Conservation (phyloP, 176 grass and related monocot species). For the Ananas comosus region DNA sequence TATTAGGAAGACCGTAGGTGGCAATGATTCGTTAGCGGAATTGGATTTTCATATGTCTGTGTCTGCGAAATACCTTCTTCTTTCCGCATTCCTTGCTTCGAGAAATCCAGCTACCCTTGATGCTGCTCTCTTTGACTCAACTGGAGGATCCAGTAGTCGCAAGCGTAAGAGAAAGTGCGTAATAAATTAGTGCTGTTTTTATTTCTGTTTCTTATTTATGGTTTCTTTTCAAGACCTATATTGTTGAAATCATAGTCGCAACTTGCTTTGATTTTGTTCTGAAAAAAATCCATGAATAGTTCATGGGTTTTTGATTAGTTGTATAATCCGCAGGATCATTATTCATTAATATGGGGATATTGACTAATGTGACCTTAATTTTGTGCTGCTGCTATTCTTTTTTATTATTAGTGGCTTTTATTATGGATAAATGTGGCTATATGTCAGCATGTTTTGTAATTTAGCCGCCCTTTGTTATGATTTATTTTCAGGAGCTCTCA, state of each 20-base stretch:
- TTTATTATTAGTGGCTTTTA: constrained; percentile 3
- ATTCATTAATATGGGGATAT: too few relatives aligned
- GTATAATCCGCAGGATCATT: too few relatives aligned
- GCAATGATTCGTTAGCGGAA: constrained; percentile 34
- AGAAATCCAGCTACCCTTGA: constrained; percentile 86
- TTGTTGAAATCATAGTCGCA: background rate
- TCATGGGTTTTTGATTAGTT: too few relatives aligned
- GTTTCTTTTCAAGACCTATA: background rate
- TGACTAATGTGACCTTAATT: too few relatives aligned
- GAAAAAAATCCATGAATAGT: too few relatives aligned
- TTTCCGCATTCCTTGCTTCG: constrained; percentile 85
- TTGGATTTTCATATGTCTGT: constrained; percentile 91
- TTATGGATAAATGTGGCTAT: constrained; percentile 3
- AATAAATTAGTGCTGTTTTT: background rate
- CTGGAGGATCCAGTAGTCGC: constrained; percentile 47
- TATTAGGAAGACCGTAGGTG: constrained; percentile 34
- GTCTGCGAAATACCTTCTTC: constrained; percentile 72
- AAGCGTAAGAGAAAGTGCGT: constrained; percentile 83
- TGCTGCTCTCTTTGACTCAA: constrained; percentile 87
- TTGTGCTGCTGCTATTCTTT: background rate
- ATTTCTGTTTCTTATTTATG: constrained; percentile 4
- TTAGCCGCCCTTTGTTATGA: too few relatives aligned
- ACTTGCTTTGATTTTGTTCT: too few relatives aligned
- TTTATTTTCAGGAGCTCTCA: constrained; percentile 51
- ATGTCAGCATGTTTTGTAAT: constrained; percentile 8